phyloP scores from a whole-genome alignment of 345 rosid species.

The Nephelium lappaceum region DNA sequence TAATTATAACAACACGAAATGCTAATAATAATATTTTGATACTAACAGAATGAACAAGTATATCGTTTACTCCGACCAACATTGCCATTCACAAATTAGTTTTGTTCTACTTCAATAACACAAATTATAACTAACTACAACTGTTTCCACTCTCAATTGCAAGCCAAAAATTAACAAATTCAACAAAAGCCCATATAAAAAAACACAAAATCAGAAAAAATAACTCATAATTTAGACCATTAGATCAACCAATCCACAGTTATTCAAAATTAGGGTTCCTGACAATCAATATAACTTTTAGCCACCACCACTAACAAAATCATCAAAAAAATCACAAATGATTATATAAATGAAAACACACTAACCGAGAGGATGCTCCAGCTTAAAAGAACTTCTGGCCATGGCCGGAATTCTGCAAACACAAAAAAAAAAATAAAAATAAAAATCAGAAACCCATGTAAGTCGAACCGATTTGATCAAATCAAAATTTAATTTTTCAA shows the following conservation, averaged over 20 bases:
- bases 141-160: background rate
- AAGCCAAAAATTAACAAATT: background rate
- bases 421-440: background rate
- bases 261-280: constrained; percentile 5
- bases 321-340: background rate
- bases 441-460: background rate
- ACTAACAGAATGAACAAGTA: background rate
- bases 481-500: background rate
- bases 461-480: constrained; percentile 5
- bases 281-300: constrained; percentile 7
- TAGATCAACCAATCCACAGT: background rate
- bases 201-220: background rate
- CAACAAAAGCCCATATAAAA: background rate
- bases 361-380: constrained; percentile 93
- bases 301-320: background rate
- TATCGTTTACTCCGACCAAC: background rate
- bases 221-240: background rate
- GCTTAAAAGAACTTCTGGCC: constrained; percentile 84
- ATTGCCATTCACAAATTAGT: background rate
- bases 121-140: background rate
- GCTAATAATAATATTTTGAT: background rate
- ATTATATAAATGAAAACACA: background rate
- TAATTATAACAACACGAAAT: background rate
- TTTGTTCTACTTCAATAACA: background rate
- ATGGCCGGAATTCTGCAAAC: constrained; percentile 38